Evolutionary conservation across 805 yeast species (phyloP).

Genomic region (Metschnikowia noctiluminum): DNA sequence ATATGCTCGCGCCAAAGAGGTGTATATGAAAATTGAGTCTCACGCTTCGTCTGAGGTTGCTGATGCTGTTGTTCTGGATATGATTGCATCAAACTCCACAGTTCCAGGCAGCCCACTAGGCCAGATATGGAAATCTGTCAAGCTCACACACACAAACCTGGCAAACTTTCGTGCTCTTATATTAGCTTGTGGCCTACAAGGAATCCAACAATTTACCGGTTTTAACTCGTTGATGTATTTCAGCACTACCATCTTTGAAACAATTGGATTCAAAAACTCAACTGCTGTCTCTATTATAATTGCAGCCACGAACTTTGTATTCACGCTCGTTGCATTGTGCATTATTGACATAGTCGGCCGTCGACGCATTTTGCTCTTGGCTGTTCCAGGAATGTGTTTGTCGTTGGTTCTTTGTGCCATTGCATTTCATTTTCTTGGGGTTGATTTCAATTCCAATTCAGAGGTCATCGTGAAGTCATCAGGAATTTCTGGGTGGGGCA

Average conservation of each 20-base stretch:
- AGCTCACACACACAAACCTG: slow-evolving; percentile 61
- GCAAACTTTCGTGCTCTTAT: slow-evolving; percentile 86
- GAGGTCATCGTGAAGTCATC: slow-evolving; percentile 36
- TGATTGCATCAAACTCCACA: slow-evolving; percentile 44
- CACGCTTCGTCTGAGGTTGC: slow-evolving; percentile 63
- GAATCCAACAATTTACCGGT: slow-evolving; percentile 95
- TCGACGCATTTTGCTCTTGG: slow-evolving; percentile 69
- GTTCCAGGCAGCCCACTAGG: slow-evolving; percentile 43
- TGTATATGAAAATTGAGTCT: slow-evolving; percentile 59
- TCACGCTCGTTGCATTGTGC: slow-evolving; percentile 81
- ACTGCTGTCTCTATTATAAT: slow-evolving; percentile 93
- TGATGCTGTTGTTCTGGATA: slow-evolving; percentile 64
- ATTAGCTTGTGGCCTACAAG: slow-evolving; percentile 91
- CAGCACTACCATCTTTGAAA: slow-evolving; percentile 85
- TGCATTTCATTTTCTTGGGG: slow-evolving; percentile 83
- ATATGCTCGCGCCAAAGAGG: slow-evolving; percentile 61
- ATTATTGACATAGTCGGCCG: slow-evolving; percentile 88
- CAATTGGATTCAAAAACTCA: slow-evolving; percentile 83
- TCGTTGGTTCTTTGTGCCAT: slow-evolving; percentile 79
- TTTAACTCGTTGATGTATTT: slow-evolving; percentile 96
- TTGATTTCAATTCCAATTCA: slow-evolving; percentile 49
- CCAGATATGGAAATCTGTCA: slow-evolving; percentile 58
- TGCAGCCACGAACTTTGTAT: slow-evolving; percentile 91
- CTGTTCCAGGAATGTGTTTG: slow-evolving; percentile 82
- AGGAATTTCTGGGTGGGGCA: slow-evolving; percentile 79